Percentiles rank a stretch among this genome's conserved stretches.
Conservation (phyloP, 2,329 filamentous ascomycete species). For the Lojkania enalia region DNA sequence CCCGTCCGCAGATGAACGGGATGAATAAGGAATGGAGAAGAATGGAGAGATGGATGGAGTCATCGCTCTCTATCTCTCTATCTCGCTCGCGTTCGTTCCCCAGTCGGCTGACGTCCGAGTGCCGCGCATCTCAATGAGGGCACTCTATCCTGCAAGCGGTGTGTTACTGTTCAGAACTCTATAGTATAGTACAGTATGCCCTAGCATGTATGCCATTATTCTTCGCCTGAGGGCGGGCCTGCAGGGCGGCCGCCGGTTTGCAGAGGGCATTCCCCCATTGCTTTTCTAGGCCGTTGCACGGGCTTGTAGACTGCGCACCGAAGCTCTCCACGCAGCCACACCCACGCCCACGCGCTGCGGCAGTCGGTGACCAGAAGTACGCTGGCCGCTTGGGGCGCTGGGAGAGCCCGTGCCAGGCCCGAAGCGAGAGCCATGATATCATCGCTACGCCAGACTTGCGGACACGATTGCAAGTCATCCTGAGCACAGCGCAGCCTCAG, state of each 20-base stretch:
- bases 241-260: neutral
- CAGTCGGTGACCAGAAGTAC: too few relatives aligned
- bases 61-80: neutral
- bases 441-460: neutral
- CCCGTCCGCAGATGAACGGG: too few relatives aligned
- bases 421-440: constrained; percentile 9
- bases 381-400: neutral
- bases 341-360: constrained; percentile 6
- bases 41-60: too few relatives aligned
- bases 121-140: constrained; percentile 4
- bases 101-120: constrained; percentile 8
- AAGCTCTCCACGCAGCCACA: constrained; percentile 6
- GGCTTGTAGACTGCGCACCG: neutral
- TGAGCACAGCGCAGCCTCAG: neutral
- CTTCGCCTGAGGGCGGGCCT: neutral
- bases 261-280: neutral
- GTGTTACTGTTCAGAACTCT: too few relatives aligned
- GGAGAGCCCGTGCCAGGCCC: constrained; percentile 2
- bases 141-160: constrained; percentile 6
- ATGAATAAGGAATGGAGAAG: too few relatives aligned
- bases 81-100: neutral
- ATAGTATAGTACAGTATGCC: too few relatives aligned
- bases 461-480: neutral
- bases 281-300: constrained; percentile 11
- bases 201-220: too few relatives aligned